Conservation (phyloP, 1,284 basidiomycete genomes). For the Polyporus tsugae region DNA sequence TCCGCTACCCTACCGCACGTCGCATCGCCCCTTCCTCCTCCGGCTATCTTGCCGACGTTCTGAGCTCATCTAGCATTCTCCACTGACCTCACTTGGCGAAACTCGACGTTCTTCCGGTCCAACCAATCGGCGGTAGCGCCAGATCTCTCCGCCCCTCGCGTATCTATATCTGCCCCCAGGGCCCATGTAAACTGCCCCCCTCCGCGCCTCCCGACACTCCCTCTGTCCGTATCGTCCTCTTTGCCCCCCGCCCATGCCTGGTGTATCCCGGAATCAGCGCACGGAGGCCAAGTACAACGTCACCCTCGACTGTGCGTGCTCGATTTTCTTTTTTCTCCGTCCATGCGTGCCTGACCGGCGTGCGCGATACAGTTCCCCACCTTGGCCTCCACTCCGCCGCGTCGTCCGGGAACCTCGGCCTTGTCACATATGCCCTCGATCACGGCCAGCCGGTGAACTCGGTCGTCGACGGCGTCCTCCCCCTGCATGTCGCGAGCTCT, state of each 20-base stretch:
- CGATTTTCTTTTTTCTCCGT: slow-evolving; percentile 1
- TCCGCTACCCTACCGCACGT: neutral
- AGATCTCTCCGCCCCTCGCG: slow-evolving; percentile 30
- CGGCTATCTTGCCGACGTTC: slow-evolving; percentile 1
- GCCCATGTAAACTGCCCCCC: slow-evolving; percentile 18
- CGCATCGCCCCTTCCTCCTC: neutral
- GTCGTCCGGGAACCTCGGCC: slow-evolving; percentile 86
- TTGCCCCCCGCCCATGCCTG: slow-evolving; percentile 39
- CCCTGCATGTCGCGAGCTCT: slow-evolving; percentile 90
- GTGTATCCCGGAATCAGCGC: slow-evolving; percentile 44
- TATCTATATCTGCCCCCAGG: slow-evolving; percentile 28
- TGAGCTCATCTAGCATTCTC: slow-evolving; percentile 2
- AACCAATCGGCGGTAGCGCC: slow-evolving; percentile 24
- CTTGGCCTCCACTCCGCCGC: slow-evolving; percentile 92
- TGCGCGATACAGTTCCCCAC: slow-evolving; percentile 70
- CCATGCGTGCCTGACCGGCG: neutral
- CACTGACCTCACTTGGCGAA: neutral
- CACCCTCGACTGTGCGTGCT: slow-evolving; percentile 73
- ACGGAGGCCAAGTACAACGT: slow-evolving; percentile 82
- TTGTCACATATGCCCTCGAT: slow-evolving; percentile 88
- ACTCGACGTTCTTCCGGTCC: slow-evolving; percentile 15
- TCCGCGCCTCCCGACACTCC: slow-evolving; percentile 2
- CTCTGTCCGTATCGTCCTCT: neutral
- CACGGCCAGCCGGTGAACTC: slow-evolving; percentile 95
- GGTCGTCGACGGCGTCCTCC: slow-evolving; percentile 90